Conservation (phyloP, 140 eudicot genomes). For the Stevia rebaudiana region DNA sequence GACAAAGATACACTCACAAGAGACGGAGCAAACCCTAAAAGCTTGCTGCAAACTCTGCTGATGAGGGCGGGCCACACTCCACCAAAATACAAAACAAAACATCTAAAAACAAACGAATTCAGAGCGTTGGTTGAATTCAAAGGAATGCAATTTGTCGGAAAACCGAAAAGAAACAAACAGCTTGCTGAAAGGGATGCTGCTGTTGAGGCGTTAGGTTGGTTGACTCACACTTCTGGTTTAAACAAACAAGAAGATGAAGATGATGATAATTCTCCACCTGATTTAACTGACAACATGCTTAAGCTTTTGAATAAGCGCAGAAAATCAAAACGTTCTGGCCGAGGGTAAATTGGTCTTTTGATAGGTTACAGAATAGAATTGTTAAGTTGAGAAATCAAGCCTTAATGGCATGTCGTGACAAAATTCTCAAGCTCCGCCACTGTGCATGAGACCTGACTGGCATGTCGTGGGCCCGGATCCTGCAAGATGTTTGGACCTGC, state of each 20-base stretch:
- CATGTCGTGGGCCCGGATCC: not conserved
- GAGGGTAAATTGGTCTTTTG: constrained; percentile 1
- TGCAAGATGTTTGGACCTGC: too few species aligned
- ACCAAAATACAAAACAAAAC: constrained; percentile 92
- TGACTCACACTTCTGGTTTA: constrained; percentile 70
- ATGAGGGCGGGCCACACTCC: constrained; percentile 98
- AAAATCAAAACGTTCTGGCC: constrained; percentile 42
- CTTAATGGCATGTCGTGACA: too few species aligned
- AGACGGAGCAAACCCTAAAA: constrained; percentile 92
- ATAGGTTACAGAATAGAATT: constrained; percentile 3
- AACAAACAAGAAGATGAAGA: constrained; percentile 48
- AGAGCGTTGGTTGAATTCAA: constrained; percentile 90
- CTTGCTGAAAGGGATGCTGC: constrained; percentile 97
- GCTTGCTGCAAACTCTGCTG: constrained; percentile 79
- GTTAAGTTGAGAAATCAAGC: constrained; percentile 1
- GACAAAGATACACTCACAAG: constrained; percentile 59
- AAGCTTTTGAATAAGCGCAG: constrained; percentile 75
- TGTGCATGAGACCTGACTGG: too few species aligned
- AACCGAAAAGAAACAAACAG: constrained; percentile 74
- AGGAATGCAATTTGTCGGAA: constrained; percentile 98
- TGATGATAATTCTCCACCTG: constrained; percentile 47
- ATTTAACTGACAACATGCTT: constrained; percentile 83
- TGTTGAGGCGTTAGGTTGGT: constrained; percentile 85
- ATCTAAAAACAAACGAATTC: constrained; percentile 86
- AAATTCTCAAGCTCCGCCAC: too few species aligned